phyloP scores from a whole-genome alignment of 2,329 filamentous ascomycete genomes.

The Monosporascus sp. region DNA sequence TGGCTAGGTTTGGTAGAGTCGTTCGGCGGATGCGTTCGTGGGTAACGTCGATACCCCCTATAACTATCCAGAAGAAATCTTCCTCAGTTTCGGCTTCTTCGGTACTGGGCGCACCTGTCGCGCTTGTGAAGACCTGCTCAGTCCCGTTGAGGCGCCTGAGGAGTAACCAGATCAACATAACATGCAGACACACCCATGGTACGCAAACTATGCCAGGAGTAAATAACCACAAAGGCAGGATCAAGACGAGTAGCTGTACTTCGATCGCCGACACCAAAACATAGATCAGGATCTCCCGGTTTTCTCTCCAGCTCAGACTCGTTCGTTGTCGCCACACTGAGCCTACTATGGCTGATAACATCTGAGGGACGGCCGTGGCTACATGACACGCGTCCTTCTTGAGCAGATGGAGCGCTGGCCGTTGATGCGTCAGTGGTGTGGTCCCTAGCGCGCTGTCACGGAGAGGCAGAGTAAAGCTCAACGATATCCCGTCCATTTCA shows the following conservation, averaged over 20 bases:
- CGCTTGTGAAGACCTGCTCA: constrained; percentile 3
- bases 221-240: constrained; percentile 12
- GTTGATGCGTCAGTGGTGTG: constrained; percentile 15
- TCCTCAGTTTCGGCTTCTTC: constrained; percentile 2
- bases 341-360: constrained; percentile 7
- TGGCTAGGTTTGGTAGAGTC: constrained; percentile 29
- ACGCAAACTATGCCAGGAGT: constrained; percentile 12
- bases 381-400: constrained; percentile 11
- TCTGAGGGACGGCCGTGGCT: constrained; percentile 4
- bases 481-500: constrained; percentile 2
- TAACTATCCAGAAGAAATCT: constrained; percentile 9
- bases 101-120: neutral
- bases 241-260: constrained; percentile 10
- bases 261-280: constrained; percentile 12
- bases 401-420: constrained; percentile 9
- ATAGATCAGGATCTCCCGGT: constrained; percentile 8
- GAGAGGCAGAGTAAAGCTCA: constrained; percentile 14
- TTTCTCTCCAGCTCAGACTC: constrained; percentile 4
- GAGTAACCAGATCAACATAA: constrained; percentile 9
- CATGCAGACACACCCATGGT: constrained; percentile 11
- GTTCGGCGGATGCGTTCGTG: constrained; percentile 18
- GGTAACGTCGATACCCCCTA: constrained; percentile 10
- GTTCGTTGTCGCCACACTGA: constrained; percentile 1
- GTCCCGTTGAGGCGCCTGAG: constrained; percentile 9
- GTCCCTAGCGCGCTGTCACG: constrained; percentile 15